Conservation (phyloP, 129 eudicot species). For the Sambucus nigra region DNA sequence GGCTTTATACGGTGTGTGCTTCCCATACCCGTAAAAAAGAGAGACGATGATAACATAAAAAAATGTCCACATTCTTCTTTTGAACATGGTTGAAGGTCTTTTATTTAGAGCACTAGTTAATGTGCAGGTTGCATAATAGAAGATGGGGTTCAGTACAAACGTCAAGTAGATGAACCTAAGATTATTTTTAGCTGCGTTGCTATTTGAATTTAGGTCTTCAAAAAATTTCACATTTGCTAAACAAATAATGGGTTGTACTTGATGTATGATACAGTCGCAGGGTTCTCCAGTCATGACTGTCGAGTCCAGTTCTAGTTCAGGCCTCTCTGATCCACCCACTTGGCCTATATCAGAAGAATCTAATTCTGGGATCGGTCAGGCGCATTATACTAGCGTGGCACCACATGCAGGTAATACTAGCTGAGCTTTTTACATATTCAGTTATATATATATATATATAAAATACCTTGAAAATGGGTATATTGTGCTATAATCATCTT, state of each 20-base stretch:
- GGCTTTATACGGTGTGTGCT: no score
- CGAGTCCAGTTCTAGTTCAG: slow-evolving; percentile 49
- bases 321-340: slow-evolving; percentile 38
- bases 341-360: slow-evolving; percentile 54
- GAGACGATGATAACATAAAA: no score
- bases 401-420: slow-evolving; percentile 25
- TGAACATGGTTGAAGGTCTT: not conserved
- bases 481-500: not conserved
- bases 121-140: not conserved
- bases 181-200: not conserved
- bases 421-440: not conserved
- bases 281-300: slow-evolving; percentile 54
- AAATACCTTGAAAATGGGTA: not conserved
- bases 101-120: not conserved
- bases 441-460: not conserved
- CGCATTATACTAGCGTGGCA: slow-evolving; percentile 19
- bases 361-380: slow-evolving; percentile 42
- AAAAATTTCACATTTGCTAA: not conserved
- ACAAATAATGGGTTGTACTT: slow-evolving; percentile 2
- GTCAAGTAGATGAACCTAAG: not conserved
- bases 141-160: not conserved
- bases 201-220: slow-evolving; percentile 3
- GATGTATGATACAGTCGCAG: slow-evolving; percentile 43
- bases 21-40: no score
- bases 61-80: not conserved